Evolutionary conservation across 2,329 filamentous ascomycete species (phyloP).

Genomic region (Sphaerostilbella broomeana): DNA sequence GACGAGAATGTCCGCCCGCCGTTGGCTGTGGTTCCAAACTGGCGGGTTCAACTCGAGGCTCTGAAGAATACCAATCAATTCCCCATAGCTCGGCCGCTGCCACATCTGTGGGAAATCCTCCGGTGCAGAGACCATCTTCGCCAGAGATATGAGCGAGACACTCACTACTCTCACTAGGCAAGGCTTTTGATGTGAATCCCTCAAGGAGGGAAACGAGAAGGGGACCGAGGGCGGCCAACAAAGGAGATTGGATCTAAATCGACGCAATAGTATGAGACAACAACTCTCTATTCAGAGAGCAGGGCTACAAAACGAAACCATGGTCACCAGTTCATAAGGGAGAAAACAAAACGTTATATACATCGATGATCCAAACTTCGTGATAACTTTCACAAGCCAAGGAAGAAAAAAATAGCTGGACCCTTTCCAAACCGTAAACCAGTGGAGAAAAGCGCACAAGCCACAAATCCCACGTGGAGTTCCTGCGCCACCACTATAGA

Average conservation of each 20-base stretch:
- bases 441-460: no score
- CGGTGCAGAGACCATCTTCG: conserved; percentile 28
- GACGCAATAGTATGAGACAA: not conserved
- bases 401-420: no score
- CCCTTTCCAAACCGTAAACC: no score
- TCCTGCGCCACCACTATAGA: no score
- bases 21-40: conserved; percentile 53
- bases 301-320: conserved; percentile 5
- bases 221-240: not conserved
- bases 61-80: conserved; percentile 59
- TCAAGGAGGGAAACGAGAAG: not conserved
- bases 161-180: not conserved
- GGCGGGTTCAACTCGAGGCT: conserved; percentile 60
- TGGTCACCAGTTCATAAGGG: no score
- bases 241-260: no score
- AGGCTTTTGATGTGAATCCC: not conserved
- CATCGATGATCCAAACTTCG: no score
- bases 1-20: conserved; percentile 33
- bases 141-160: no score
- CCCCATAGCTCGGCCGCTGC: conserved; percentile 60
- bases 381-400: no score
- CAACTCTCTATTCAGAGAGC: not conserved
- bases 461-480: no score
- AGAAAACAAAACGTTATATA: no score
- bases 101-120: conserved; percentile 76